Evolutionary conservation across 2,329 filamentous ascomycete genomes (phyloP).

Genomic region (Metarhizium rileyi): DNA sequence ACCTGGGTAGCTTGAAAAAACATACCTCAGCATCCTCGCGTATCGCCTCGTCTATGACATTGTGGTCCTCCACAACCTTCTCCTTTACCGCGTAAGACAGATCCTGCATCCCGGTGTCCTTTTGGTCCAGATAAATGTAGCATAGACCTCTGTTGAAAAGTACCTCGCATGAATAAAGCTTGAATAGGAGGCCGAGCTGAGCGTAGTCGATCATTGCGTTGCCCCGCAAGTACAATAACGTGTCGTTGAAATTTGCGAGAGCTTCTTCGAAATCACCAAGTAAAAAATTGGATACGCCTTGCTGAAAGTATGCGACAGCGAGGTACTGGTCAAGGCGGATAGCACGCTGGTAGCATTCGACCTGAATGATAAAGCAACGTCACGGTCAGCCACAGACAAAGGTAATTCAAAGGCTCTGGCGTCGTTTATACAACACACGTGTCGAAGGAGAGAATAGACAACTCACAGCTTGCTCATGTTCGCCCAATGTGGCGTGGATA

Average conservation of each 20-base stretch:
- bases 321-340: constrained; percentile 89
- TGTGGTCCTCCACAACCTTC: constrained; percentile 91
- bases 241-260: constrained; percentile 97
- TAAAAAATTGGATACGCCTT: constrained; percentile 95
- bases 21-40: constrained; percentile 80
- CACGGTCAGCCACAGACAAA: background rate
- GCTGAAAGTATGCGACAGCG: constrained; percentile 95
- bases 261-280: constrained; percentile 96
- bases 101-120: constrained; percentile 84
- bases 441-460: background rate
- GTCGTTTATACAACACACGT: background rate
- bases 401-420: background rate
- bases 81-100: constrained; percentile 85
- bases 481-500: constrained; percentile 90
- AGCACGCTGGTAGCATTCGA: constrained; percentile 89
- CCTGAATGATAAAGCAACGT: constrained; percentile 37
- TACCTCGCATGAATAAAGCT: constrained; percentile 93
- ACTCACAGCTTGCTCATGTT: constrained; percentile 90
- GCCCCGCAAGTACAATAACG: constrained; percentile 82
- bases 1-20: background rate
- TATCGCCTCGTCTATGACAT: constrained; percentile 97
- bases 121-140: constrained; percentile 93
- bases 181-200: constrained; percentile 89
- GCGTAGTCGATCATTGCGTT: constrained; percentile 98
- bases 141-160: constrained; percentile 95